A percentile compares a stretch with the other conserved stretches of the same genome.
Conservation (phyloP, 2,329 filamentous ascomycete species). For the Penicillium glabrum region DNA sequence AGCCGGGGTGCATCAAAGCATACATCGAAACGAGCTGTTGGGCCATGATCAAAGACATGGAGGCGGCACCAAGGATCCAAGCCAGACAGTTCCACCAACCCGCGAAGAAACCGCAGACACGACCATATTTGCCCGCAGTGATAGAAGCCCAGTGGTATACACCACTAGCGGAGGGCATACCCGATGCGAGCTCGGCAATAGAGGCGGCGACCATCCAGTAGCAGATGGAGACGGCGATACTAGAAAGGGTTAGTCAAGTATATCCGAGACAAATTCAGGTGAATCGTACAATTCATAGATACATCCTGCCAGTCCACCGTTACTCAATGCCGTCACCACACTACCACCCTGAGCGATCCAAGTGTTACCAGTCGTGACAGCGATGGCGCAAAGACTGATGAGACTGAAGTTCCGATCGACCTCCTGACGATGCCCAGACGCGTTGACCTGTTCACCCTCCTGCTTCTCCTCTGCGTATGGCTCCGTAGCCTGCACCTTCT, state of each 20-base stretch:
- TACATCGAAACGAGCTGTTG: slow-evolving; percentile 65
- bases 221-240: slow-evolving; percentile 48
- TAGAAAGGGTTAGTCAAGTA: slow-evolving; percentile 20
- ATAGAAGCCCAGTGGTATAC: slow-evolving; percentile 64
- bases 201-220: slow-evolving; percentile 61
- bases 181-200: slow-evolving; percentile 61
- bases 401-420: slow-evolving; percentile 63
- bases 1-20: slow-evolving; percentile 57
- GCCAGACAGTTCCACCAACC: slow-evolving; percentile 47
- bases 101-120: slow-evolving; percentile 49
- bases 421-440: slow-evolving; percentile 64
- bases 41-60: slow-evolving; percentile 58
- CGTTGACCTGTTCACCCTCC: slow-evolving; percentile 55
- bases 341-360: slow-evolving; percentile 65
- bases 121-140: slow-evolving; percentile 57
- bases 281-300: slow-evolving; percentile 58
- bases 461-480: slow-evolving; percentile 25
- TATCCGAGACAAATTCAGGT: not conserved
- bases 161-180: slow-evolving; percentile 61
- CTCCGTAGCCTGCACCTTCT: slow-evolving; percentile 27
- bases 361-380: slow-evolving; percentile 63
- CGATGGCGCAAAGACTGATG: slow-evolving; percentile 59
- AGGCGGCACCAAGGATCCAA: slow-evolving; percentile 64
- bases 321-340: slow-evolving; percentile 57
- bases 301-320: slow-evolving; percentile 62